Evolutionary conservation across 164 flowering plant species (phyloP).

Genomic region (Magnolia officinalis): DNA sequence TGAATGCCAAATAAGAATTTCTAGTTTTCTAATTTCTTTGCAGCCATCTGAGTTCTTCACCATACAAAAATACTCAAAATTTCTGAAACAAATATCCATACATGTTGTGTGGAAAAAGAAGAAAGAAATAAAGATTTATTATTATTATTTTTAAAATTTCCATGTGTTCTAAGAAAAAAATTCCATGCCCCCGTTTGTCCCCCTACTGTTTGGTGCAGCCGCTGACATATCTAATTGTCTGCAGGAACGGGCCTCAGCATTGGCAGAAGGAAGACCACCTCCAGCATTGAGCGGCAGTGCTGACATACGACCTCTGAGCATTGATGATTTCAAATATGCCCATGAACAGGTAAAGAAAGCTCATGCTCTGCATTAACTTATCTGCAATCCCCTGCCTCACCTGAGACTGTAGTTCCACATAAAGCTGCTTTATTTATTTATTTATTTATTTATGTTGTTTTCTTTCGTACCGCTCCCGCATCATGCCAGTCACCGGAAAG

Average conservation of each 20-base stretch:
- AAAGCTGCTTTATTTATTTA: background rate
- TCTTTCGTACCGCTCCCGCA: too few species aligned
- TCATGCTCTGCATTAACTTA: background rate
- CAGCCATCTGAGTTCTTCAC: background rate
- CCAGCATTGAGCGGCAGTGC: slow-evolving; percentile 72
- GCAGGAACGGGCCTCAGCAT: slow-evolving; percentile 71
- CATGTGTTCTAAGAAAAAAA: background rate
- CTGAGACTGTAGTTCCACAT: background rate
- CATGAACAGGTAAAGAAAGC: slow-evolving; percentile 64
- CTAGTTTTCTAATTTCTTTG: too few species aligned
- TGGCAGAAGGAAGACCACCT: slow-evolving; percentile 66
- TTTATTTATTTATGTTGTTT: too few species aligned
- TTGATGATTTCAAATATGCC: slow-evolving; percentile 80
- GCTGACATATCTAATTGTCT: slow-evolving; percentile 2
- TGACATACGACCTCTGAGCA: slow-evolving; percentile 69
- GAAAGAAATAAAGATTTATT: background rate
- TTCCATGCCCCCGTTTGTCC: background rate
- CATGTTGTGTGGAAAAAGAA: background rate
- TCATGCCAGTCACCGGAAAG: too few species aligned
- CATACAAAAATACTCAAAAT: background rate
- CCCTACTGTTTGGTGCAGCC: background rate
- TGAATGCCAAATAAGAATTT: too few species aligned
- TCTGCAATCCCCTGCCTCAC: background rate
- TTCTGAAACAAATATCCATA: background rate
- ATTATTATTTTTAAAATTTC: background rate